Conservation (phyloP, 2,329 filamentous ascomycete species). For the Apiospora arundinis region DNA sequence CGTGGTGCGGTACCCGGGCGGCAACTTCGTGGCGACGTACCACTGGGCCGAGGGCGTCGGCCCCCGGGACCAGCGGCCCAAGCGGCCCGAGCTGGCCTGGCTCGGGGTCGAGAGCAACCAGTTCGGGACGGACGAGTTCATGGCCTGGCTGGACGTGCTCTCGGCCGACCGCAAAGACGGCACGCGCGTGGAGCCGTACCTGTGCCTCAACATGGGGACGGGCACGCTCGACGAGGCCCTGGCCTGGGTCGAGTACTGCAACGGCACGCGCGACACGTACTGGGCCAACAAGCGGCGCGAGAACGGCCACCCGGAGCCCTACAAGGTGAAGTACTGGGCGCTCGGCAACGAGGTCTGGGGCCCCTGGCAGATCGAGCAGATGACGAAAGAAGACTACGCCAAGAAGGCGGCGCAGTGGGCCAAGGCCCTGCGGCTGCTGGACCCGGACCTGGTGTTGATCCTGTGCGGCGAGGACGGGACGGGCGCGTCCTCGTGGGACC, state of each 20-base stretch:
- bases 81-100: slow-evolving; percentile 78
- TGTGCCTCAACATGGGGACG: slow-evolving; percentile 83
- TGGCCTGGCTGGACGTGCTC: slow-evolving; percentile 78
- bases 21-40: slow-evolving; percentile 85
- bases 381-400: slow-evolving; percentile 73
- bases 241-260: slow-evolving; percentile 88
- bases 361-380: slow-evolving; percentile 70
- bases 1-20: slow-evolving; percentile 81
- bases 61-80: slow-evolving; percentile 71
- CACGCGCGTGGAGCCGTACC: slow-evolving; percentile 75
- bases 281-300: slow-evolving; percentile 81
- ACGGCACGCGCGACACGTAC: slow-evolving; percentile 76
- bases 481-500: slow-evolving; percentile 74
- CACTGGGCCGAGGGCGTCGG: slow-evolving; percentile 86
- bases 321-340: slow-evolving; percentile 85
- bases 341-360: slow-evolving; percentile 79
- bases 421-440: slow-evolving; percentile 73
- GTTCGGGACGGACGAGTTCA: slow-evolving; percentile 87
- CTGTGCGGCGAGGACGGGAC: slow-evolving; percentile 76
- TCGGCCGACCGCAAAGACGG: slow-evolving; percentile 58
- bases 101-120: slow-evolving; percentile 76
- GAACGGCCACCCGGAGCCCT: slow-evolving; percentile 78
- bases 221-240: slow-evolving; percentile 65
- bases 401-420: slow-evolving; percentile 74
- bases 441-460: slow-evolving; percentile 72